phyloP scores from a whole-genome alignment of 768 basidiomycete genomes.

The Boletus rubropictus region DNA sequence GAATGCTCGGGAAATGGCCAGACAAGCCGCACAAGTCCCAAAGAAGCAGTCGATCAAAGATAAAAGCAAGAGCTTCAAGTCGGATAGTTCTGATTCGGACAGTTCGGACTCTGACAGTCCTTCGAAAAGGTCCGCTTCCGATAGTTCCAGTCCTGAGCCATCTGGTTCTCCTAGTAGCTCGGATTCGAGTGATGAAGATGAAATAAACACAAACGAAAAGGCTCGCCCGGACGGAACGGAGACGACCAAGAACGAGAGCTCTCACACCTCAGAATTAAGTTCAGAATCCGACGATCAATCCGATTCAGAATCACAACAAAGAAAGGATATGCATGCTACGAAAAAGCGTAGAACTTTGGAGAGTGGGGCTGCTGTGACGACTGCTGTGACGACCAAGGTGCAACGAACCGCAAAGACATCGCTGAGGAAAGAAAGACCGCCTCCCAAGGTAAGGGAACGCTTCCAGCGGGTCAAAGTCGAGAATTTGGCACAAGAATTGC shows the following conservation, averaged over 20 bases:
- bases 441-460: conserved; percentile 48
- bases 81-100: conserved; percentile 14
- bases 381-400: conserved; percentile 31
- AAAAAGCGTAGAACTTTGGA: conserved; percentile 61
- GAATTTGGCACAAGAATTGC: conserved; percentile 36
- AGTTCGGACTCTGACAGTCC: conserved; percentile 16
- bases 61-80: conserved; percentile 2
- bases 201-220: conserved; percentile 1
- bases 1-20: not conserved
- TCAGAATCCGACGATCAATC: conserved; percentile 24
- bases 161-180: conserved; percentile 12
- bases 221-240: not conserved
- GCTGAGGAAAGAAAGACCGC: conserved; percentile 18
- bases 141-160: conserved; percentile 16
- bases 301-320: not conserved
- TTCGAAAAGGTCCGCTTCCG: conserved; percentile 8
- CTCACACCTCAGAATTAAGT: conserved; percentile 12
- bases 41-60: conserved; percentile 2
- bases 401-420: not conserved
- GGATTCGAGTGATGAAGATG: conserved; percentile 13
- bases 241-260: not conserved
- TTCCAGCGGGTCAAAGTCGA: conserved; percentile 79
- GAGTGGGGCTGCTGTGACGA: conserved; percentile 45
- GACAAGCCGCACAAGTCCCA: not conserved
- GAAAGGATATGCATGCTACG: conserved; percentile 29